A percentile compares a stretch with the other conserved stretches of the same genome.
Conservation (phyloP, 345 rosid species). For the Pistacia atlantica region DNA sequence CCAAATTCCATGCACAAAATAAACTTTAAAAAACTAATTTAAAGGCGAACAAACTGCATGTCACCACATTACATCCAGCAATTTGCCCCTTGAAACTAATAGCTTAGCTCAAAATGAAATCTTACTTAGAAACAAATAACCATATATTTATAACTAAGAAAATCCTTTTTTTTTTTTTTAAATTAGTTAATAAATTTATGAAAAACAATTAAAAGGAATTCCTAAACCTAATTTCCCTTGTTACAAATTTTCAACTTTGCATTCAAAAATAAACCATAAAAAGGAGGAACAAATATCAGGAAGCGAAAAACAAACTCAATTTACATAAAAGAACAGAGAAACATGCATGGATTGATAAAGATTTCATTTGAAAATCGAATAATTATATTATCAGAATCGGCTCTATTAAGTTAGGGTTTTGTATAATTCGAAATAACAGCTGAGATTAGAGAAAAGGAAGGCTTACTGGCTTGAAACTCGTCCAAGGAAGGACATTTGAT, state of each 20-base stretch:
- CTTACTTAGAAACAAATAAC: background rate
- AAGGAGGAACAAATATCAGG: background rate
- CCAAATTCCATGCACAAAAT: background rate
- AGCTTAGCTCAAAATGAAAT: background rate
- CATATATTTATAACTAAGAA: no score
- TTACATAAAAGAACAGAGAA: background rate
- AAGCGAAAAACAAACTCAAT: background rate
- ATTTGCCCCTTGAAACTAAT: background rate
- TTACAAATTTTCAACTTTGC: background rate
- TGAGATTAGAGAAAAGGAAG: background rate
- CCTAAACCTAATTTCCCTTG: background rate
- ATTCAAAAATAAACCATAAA: background rate
- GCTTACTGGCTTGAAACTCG: conserved; percentile 53
- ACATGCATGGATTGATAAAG: background rate
- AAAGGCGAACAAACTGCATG: background rate
- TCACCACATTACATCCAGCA: background rate
- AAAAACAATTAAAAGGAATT: background rate
- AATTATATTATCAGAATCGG: background rate
- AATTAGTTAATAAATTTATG: background rate
- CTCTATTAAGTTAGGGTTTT: background rate
- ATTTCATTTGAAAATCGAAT: background rate
- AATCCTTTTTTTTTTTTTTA: no score
- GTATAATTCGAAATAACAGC: background rate
- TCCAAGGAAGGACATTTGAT: conserved; percentile 51
- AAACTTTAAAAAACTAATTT: background rate